Base-by-base conservation (phyloP, 805 yeast genomes). In the Monosporozyma solicola region DNA sequence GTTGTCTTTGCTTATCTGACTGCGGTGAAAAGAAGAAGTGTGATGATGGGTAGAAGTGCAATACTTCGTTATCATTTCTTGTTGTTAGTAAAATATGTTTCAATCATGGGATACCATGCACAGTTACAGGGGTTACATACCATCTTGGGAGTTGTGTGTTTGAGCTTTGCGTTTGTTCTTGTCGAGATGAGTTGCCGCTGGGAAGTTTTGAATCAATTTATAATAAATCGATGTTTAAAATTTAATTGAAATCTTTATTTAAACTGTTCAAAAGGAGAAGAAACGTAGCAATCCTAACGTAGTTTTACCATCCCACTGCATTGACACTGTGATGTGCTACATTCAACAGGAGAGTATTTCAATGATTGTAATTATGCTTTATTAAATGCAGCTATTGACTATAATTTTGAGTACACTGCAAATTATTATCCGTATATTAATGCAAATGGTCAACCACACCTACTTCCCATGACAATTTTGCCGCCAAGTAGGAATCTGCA, bases 1-100 rank as follows among this genome's bases (percentile, higher is more conserved):
- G 75, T 45, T 83, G 86, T 57, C 85, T 72, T 24, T 80, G 72
- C 67, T 80, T 81, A 59, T 85, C 90, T 5, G 88, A 83, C 89
- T 78, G 46, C 4, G 25, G 49, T 44, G 5, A 27, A 27, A 43
- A 24, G 5, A 24, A 7, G 5, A 7, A 43, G 13, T 10, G 11
- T 11, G 13, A 24, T 3, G 15, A 24, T 25, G 16, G 24, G n/a
- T 5, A 20, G 25, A 3, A 24, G 24, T 22, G 27, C 11, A 7
- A 6, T 9, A 2, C 37, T 27, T 7, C 11, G 5, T 5, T 16
- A 25, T 16, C 27, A 9, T n/a, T 29, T n/a, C 6, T 46, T 22
- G 41, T 33, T 33, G 31, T 41, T 41, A 35, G 39, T 35, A 35
- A 35, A 35, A 35, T 13, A 13, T 32, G 15, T 10, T 32, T 10